A percentile compares a stretch with the other conserved stretches of the same genome.
Evolutionary conservation across 2,329 filamentous ascomycete species (phyloP).

Genomic region (Xenosphaeropsis pyriputrescens): DNA sequence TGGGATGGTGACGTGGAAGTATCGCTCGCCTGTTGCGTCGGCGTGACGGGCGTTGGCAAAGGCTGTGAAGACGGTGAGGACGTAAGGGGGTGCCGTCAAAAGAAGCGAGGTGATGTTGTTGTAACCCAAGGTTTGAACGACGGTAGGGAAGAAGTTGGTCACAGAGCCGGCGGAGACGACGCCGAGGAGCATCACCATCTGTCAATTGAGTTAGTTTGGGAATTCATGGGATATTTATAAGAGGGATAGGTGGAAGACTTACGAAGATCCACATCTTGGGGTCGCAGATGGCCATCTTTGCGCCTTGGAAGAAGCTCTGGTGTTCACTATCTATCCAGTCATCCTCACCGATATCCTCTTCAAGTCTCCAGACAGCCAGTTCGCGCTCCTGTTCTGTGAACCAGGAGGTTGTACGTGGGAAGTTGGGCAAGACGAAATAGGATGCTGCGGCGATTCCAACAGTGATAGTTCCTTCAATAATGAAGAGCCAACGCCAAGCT

Average conservation of each 20-base stretch:
- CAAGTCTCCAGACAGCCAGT: conserved; percentile 43
- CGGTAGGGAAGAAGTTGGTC: conserved; percentile 57
- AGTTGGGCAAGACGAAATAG: conserved; percentile 50
- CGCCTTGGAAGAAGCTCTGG: conserved; percentile 38
- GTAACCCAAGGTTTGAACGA: conserved; percentile 55
- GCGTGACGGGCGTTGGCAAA: conserved; percentile 56
- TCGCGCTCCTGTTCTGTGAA: conserved; percentile 38
- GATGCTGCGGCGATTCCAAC: conserved; percentile 41
- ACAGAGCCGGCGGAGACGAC: conserved; percentile 42
- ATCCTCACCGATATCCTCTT: conserved; percentile 50
- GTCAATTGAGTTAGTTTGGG: neutral
- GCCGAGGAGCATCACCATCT: conserved; percentile 41
- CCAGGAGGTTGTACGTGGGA: conserved; percentile 45
- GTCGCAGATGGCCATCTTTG: conserved; percentile 24
- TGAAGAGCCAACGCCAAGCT: conserved; percentile 55
- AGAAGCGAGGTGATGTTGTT: conserved; percentile 42
- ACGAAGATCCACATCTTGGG: conserved; percentile 45
- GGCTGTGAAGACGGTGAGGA: conserved; percentile 44
- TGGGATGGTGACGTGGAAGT: conserved; percentile 49
- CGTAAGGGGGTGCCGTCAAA: conserved; percentile 50
- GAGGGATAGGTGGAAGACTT: conserved; percentile 12
- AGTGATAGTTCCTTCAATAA: conserved; percentile 55
- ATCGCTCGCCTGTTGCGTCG: conserved; percentile 56
- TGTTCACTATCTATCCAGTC: conserved; percentile 42
- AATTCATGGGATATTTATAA: conserved; percentile 4